Conservation (phyloP, 306 rosid genomes). For the Ormosia semicastrata region DNA sequence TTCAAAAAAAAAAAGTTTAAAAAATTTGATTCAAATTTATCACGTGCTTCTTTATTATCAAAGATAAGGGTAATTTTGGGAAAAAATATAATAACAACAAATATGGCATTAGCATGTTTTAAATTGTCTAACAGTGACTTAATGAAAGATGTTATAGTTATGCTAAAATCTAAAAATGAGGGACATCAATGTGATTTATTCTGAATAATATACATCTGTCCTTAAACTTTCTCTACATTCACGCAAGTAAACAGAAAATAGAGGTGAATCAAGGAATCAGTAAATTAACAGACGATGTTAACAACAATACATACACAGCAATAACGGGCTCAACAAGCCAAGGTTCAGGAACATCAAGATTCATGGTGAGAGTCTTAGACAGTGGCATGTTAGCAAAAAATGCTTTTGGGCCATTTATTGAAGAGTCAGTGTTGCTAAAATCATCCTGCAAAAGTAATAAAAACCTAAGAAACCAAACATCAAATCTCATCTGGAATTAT, state of each 20-base stretch:
- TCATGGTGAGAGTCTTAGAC: conserved; percentile 97
- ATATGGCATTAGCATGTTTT: not conserved
- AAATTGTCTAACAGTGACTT: not conserved
- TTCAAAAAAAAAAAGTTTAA: not conserved
- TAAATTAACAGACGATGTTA: not conserved
- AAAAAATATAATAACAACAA: conserved; percentile 3
- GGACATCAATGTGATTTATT: not conserved
- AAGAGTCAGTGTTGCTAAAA: conserved; percentile 68
- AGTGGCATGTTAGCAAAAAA: conserved; percentile 96
- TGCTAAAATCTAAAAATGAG: conserved; percentile 6
- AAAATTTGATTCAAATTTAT: conserved; percentile 5
- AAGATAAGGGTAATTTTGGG: not conserved
- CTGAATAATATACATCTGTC: not conserved
- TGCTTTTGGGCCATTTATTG: conserved; percentile 93
- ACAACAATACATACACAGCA: conserved; percentile 70
- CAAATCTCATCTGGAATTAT: conserved; percentile 11
- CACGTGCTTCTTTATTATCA: not conserved
- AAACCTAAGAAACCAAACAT: conserved; percentile 38
- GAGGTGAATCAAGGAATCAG: not conserved
- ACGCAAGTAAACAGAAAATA: conserved; percentile 14
- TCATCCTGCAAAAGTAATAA: conserved; percentile 76
- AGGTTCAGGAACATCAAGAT: conserved; percentile 99
- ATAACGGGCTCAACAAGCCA: conserved; percentile 97
- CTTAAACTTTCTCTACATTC: not conserved
- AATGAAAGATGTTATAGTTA: conserved; percentile 2